Evolutionary conservation across 2,329 filamentous ascomycete genomes (phyloP).

Genomic region (Thermoascus crustaceus): DNA sequence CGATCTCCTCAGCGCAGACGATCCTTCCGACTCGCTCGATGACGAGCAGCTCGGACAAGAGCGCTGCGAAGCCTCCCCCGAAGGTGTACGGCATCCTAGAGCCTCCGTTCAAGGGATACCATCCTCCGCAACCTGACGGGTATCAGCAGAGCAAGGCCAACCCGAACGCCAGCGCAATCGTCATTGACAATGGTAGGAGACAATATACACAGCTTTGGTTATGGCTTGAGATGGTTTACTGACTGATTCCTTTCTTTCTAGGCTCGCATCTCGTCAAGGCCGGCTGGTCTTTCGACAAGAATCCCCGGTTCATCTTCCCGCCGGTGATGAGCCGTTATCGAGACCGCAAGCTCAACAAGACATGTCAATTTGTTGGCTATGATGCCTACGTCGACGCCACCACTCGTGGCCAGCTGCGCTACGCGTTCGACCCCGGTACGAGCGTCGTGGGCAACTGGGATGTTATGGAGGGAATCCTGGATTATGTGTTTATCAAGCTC

Average conservation of each 20-base stretch:
- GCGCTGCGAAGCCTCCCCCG: slow-evolving; percentile 47
- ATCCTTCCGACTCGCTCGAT: slow-evolving; percentile 31
- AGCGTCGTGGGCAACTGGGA: slow-evolving; percentile 97
- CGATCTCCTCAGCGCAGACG: slow-evolving; percentile 34
- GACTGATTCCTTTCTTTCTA: slow-evolving; percentile 31
- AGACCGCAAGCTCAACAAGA: slow-evolving; percentile 86
- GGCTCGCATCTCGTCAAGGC: slow-evolving; percentile 84
- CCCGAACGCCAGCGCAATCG: slow-evolving; percentile 63
- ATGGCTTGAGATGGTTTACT: slow-evolving; percentile 1
- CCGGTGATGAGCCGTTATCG: slow-evolving; percentile 93
- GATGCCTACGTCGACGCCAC: slow-evolving; percentile 95
- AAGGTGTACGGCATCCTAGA: slow-evolving; percentile 48
- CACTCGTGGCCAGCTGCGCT: slow-evolving; percentile 79
- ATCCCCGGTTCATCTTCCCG: slow-evolving; percentile 71
- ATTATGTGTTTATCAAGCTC: slow-evolving; percentile 91
- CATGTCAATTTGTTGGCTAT: slow-evolving; percentile 82
- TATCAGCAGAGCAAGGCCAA: slow-evolving; percentile 59
- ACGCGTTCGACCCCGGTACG: slow-evolving; percentile 82
- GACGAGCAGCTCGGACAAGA: slow-evolving; percentile 36
- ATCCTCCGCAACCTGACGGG: slow-evolving; percentile 55
- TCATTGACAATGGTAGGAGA: slow-evolving; percentile 86
- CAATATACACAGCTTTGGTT: slow-evolving; percentile 9
- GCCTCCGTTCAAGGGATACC: slow-evolving; percentile 54
- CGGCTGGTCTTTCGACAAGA: slow-evolving; percentile 86
- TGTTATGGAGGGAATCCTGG: slow-evolving; percentile 86